Conservation (phyloP, 2,329 filamentous ascomycete species). For the Colletotrichum sublineola region DNA sequence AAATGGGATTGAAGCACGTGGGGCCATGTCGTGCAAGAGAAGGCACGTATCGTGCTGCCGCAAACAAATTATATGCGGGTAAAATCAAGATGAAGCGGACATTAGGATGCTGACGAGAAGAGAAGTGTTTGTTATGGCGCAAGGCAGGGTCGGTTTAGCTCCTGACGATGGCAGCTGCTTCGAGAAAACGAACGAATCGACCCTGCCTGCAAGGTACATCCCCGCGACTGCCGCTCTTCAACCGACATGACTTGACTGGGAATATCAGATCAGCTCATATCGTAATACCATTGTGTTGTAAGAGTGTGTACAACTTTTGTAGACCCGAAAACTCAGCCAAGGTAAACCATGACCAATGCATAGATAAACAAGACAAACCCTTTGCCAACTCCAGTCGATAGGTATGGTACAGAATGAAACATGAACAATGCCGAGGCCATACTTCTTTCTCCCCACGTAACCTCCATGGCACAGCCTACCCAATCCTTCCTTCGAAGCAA, state of each 20-base stretch:
- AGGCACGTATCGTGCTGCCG: not conserved
- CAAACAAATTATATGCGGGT: not conserved
- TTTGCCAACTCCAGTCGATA: constrained; percentile 30
- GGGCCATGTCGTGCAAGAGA: not conserved
- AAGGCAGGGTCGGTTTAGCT: not conserved
- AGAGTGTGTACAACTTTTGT: constrained; percentile 28
- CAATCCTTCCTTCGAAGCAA: constrained; percentile 21
- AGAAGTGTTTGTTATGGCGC: not conserved
- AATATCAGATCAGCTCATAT: not conserved
- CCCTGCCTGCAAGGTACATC: not conserved
- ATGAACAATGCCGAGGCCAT: constrained; percentile 32
- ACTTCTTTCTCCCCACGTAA: constrained; percentile 15
- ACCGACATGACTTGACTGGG: not conserved
- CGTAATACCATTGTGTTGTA: constrained; percentile 14
- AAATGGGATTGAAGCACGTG: constrained; percentile 51
- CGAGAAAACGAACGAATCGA: not conserved
- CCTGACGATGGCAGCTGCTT: not conserved
- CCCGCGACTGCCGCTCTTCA: not conserved
- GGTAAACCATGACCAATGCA: constrained; percentile 14
- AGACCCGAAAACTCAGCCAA: constrained; percentile 16
- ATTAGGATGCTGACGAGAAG: not conserved
- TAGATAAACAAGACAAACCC: constrained; percentile 27
- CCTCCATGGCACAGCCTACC: constrained; percentile 18
- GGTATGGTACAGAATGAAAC: constrained; percentile 31
- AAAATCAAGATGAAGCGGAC: not conserved